Conservation (phyloP, 176 grass and related monocot genomes). For the Pharus latifolius region DNA sequence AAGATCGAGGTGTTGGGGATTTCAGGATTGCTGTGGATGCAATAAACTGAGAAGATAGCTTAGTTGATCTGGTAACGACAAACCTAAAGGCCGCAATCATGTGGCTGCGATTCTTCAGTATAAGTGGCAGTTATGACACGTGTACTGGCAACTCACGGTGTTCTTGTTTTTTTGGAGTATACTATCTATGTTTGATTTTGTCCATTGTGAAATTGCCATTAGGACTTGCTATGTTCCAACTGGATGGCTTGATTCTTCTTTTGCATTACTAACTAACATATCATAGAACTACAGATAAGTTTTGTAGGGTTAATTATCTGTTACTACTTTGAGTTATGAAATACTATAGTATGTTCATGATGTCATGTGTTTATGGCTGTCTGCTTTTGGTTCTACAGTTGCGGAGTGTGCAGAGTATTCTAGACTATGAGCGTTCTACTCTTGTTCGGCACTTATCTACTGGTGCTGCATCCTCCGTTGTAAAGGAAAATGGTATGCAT, state of each 20-base stretch:
- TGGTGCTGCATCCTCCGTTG: slow-evolving; percentile 13
- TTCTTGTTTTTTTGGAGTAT: not conserved
- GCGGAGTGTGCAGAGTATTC: slow-evolving; percentile 45
- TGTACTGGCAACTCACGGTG: not conserved
- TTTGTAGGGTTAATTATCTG: not conserved
- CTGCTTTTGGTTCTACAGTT: slow-evolving; percentile 41
- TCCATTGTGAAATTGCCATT: not conserved
- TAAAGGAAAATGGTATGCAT: slow-evolving; percentile 32
- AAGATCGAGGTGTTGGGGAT: not conserved
- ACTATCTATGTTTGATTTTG: not conserved
- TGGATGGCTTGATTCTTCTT: not conserved
- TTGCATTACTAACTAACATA: not conserved
- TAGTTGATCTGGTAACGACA: no score
- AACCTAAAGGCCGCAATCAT: no score
- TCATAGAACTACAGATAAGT: not conserved
- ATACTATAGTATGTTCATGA: not conserved
- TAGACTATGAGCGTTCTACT: slow-evolving; percentile 27
- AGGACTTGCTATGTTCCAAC: not conserved
- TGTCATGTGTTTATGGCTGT: no score
- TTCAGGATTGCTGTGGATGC: not conserved
- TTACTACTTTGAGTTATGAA: not conserved
- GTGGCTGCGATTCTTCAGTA: no score
- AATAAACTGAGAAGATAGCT: no score
- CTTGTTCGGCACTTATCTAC: slow-evolving; percentile 49
- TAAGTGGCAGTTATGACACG: no score